A percentile compares a stretch with the other conserved stretches of the same genome.
Conservation (phyloP, 371 early-diverging fungal species). For the Syncephalastrum racemosum region DNA sequence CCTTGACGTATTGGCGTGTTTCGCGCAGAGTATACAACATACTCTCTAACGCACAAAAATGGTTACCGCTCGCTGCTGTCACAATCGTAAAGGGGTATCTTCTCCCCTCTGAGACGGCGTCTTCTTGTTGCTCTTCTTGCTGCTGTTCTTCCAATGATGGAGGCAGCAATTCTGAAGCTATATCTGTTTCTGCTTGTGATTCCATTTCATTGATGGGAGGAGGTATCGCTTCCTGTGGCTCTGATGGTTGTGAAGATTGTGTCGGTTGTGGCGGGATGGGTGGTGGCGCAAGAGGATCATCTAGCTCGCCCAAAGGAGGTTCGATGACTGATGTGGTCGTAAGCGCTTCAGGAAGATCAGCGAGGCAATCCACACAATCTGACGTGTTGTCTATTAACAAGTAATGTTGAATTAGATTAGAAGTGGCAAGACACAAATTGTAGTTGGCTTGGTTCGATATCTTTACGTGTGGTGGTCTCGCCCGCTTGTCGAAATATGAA, state of each 20-base stretch:
- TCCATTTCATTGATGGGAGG: too few species aligned
- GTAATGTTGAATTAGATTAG: background rate
- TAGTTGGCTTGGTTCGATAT: too few species aligned
- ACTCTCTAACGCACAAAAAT: constrained; percentile 52
- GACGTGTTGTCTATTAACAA: background rate
- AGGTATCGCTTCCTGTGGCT: too few species aligned
- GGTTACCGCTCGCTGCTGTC: constrained; percentile 53
- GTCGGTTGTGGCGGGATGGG: background rate
- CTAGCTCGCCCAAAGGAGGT: background rate
- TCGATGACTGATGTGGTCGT: background rate
- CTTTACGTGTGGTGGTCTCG: constrained; percentile 2
- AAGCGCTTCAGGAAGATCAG: background rate
- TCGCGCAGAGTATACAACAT: constrained; percentile 41
- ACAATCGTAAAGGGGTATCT: constrained; percentile 36
- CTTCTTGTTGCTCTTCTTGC: background rate
- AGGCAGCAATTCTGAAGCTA: background rate
- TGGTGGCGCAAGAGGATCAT: background rate
- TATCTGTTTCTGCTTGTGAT: too few species aligned
- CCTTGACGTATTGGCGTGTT: constrained; percentile 12
- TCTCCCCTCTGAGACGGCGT: background rate
- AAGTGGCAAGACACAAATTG: too few species aligned
- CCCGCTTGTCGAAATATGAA: constrained; percentile 16
- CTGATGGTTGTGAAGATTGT: constrained; percentile 1
- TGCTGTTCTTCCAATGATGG: background rate
- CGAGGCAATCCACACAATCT: background rate